Percentiles rank a stretch among this genome's conserved stretches.
These are phyloP conservation scores for Xylaria sp. DNA, from an alignment of 2,329 filamentous ascomycete species.

Conservation along the genomic window DNA sequence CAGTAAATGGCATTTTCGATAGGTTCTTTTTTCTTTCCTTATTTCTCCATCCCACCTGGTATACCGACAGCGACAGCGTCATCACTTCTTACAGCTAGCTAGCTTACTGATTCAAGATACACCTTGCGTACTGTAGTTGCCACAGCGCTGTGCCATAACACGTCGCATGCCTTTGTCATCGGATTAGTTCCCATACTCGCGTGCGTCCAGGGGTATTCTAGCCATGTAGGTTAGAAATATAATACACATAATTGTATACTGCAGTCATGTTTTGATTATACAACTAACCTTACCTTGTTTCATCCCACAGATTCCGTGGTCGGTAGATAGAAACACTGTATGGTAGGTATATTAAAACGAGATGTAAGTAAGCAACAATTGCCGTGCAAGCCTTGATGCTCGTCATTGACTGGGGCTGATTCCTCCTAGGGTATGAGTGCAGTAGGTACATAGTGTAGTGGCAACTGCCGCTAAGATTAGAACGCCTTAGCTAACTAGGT, in stretches of 20 bases:
- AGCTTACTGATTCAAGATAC: not conserved
- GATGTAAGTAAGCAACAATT: not conserved
- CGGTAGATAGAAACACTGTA: not conserved
- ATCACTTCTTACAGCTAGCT: not conserved
- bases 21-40: not conserved
- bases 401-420: conserved; percentile 4
- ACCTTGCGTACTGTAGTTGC: not conserved
- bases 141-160: not conserved
- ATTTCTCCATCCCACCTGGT: not conserved
- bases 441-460: too few species aligned
- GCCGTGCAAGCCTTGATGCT: conserved; percentile 4
- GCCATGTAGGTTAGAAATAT: not conserved
- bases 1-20: not conserved
- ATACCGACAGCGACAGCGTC: too few species aligned
- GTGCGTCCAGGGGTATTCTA: not conserved
- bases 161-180: not conserved
- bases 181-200: too few species aligned
- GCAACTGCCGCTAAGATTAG: conserved; percentile 18
- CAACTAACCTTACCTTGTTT: too few species aligned
- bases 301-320: not conserved
- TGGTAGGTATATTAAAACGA: not conserved
- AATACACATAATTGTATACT: not conserved
- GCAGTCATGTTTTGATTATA: too few species aligned
- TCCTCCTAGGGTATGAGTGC: too few species aligned
- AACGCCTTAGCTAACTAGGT: not conserved